These are phyloP conservation scores for Cryptococcus wingfieldii DNA, from an alignment of 1,284 basidiomycete species.

Conservation along the genomic window DNA sequence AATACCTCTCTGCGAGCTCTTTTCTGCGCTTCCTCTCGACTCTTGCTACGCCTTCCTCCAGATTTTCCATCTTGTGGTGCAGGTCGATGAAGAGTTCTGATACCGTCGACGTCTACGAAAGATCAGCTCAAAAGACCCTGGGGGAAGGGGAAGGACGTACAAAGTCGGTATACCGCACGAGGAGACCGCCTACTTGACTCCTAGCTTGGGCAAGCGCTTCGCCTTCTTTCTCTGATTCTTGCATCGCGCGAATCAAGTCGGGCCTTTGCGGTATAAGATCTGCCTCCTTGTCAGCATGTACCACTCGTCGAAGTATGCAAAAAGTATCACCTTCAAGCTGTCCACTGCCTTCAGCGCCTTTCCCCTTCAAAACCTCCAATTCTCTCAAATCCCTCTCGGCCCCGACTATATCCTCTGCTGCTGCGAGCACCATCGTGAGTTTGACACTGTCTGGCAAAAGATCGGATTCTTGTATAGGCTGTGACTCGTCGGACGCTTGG, in stretches of 20 bases:
- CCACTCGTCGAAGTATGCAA: background rate
- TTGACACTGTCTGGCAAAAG: slow-evolving; percentile 28
- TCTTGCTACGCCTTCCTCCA: slow-evolving; percentile 33
- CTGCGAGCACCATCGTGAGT: slow-evolving; percentile 35
- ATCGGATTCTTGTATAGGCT: slow-evolving; percentile 14
- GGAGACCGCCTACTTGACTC: slow-evolving; percentile 22
- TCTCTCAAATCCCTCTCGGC: slow-evolving; percentile 40
- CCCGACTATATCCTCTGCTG: slow-evolving; percentile 30
- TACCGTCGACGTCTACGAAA: slow-evolving; percentile 30
- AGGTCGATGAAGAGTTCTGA: slow-evolving; percentile 42
- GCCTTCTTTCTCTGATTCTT: slow-evolving; percentile 6
- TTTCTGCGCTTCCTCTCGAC: slow-evolving; percentile 28
- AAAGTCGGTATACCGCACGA: slow-evolving; percentile 36
- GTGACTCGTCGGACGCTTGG: background rate
- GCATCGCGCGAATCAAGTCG: slow-evolving; percentile 13
- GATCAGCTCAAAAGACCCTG: background rate
- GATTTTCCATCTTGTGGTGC: slow-evolving; percentile 32
- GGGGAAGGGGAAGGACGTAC: slow-evolving; percentile 18
- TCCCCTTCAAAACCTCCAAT: slow-evolving; percentile 28
- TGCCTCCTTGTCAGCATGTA: slow-evolving; percentile 6
- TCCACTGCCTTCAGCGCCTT: slow-evolving; percentile 36
- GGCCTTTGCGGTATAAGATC: slow-evolving; percentile 28
- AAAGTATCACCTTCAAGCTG: slow-evolving; percentile 30
- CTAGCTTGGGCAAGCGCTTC: slow-evolving; percentile 18
- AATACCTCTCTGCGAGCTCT: slow-evolving; percentile 32